Percentiles rank a stretch among this genome's conserved stretches.
Conservation (phyloP, 129 eudicot species). For the Chrysanthemum makinoi region DNA sequence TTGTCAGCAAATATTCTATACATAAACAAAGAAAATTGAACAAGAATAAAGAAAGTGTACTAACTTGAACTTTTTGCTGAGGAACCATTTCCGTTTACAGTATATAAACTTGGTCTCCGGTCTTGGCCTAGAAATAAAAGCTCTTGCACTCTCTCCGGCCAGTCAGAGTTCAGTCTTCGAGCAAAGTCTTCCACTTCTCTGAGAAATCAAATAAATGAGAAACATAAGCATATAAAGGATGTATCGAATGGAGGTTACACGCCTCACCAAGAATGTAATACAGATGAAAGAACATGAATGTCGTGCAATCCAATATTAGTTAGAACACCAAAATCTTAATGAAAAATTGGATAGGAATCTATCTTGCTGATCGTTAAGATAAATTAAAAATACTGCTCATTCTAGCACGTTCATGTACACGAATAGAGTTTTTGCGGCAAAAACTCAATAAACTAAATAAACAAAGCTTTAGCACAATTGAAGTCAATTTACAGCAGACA, state of each 20-base stretch:
- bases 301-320: not conserved
- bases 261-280: not conserved
- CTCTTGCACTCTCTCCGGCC: constrained; percentile 85
- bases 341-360: not conserved
- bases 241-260: not conserved
- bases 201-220: constrained; percentile 19
- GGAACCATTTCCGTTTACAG: constrained; percentile 49
- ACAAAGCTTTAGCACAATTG: not conserved
- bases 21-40: not conserved
- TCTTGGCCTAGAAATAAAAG: constrained; percentile 58
- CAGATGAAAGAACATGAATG: not conserved
- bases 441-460: too few species aligned
- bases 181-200: constrained; percentile 90
- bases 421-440: too few species aligned
- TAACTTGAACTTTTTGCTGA: constrained; percentile 49
- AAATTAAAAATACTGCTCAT: not conserved
- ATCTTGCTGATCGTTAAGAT: not conserved
- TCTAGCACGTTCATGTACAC: too few species aligned
- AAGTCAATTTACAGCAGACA: not conserved
- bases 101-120: constrained; percentile 40
- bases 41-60: constrained; percentile 2
- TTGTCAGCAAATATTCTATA: not conserved
- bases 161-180: constrained; percentile 72
- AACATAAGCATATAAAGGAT: constrained; percentile 7
- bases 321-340: not conserved